Base-by-base conservation (phyloP, 1,284 basidiomycete genomes). In the Tilletia setariae region DNA sequence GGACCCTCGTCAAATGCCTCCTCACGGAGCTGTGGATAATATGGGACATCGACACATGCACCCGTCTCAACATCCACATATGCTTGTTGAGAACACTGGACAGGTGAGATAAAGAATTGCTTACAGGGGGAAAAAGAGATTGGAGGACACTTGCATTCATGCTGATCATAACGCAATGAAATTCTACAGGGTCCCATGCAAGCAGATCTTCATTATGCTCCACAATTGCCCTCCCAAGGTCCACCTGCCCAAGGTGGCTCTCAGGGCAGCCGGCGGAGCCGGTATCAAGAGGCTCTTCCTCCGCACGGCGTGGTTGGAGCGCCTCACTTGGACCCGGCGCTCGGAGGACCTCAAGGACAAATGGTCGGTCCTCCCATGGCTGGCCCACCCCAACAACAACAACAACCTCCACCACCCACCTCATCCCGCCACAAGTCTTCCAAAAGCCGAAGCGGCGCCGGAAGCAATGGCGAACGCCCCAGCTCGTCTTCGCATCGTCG, bases 1-100 rank as follows among this genome's bases (percentile, higher is more conserved):
- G 35, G 35, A 40, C 11, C 35, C 35, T 4, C 35, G 35, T 4
- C 35, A 40, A 11, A 40, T 40, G 35, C 35, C 35, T 40, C 35
- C 35, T 40, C 35, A 40, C 6, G 35, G 6, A 40, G 35, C 11
- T 4, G 35, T 40, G 35, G 35, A 40, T 11, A 40, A 40, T 40
- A 40, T 40, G 35, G 35, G 47, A 49, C 47, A 49, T 49, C n/a
- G 47, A 49, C 47, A n/a, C 23, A 49, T 49, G 47, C 47, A 49
- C n/a, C 47, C 47, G 4, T 11, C 35, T 49, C n/a, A 25, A 49
- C 47, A 49, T 49, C 16, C 19, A 11, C 47, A 49, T 19, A 49
- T 49, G 47, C 19, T 49, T 19, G 47, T 49, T n/a, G 47, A 49
- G 8, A 40, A 40, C 11, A 11, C 35, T 40, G 35, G 35, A 40